Evolutionary conservation across 2,329 filamentous ascomycete genomes (phyloP).

Genomic region (Epichloe brachyelytri): DNA sequence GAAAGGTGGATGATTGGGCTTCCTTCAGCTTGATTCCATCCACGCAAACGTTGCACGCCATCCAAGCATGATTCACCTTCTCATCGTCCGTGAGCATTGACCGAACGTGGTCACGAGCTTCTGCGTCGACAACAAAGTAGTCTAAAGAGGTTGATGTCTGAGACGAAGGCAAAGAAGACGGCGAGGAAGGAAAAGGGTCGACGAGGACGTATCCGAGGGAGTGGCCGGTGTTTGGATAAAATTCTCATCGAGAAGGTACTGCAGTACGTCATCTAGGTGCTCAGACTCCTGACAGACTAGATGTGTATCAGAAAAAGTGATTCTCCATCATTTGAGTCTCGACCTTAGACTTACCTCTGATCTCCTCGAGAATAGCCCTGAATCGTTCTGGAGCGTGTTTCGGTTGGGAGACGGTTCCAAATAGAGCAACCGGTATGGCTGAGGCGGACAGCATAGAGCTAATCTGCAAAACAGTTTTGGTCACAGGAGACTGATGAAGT

Average conservation of each 20-base stretch:
- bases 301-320: neutral
- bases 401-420: constrained; percentile 5
- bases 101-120: constrained; percentile 12
- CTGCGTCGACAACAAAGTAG: constrained; percentile 12
- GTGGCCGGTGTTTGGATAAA: constrained; percentile 11
- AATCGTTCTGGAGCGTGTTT: constrained; percentile 8
- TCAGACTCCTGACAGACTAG: constrained; percentile 10
- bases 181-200: constrained; percentile 8
- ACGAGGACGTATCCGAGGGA: constrained; percentile 2
- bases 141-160: constrained; percentile 9
- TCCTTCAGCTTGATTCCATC: constrained; percentile 11
- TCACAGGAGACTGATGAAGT: constrained; percentile 13
- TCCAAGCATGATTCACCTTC: constrained; percentile 11
- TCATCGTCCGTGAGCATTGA: constrained; percentile 9
- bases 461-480: constrained; percentile 12
- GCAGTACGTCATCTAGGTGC: constrained; percentile 12
- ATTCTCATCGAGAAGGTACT: constrained; percentile 14
- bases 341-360: constrained; percentile 6
- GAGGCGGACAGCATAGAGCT: constrained; percentile 14
- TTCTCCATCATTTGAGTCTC: neutral
- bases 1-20: constrained; percentile 9
- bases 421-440: constrained; percentile 12
- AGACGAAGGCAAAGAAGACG: constrained; percentile 9
- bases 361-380: constrained; percentile 7
- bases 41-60: constrained; percentile 14